Conservation (phyloP, 1,284 basidiomycete genomes). For the Vanrija humicola region DNA sequence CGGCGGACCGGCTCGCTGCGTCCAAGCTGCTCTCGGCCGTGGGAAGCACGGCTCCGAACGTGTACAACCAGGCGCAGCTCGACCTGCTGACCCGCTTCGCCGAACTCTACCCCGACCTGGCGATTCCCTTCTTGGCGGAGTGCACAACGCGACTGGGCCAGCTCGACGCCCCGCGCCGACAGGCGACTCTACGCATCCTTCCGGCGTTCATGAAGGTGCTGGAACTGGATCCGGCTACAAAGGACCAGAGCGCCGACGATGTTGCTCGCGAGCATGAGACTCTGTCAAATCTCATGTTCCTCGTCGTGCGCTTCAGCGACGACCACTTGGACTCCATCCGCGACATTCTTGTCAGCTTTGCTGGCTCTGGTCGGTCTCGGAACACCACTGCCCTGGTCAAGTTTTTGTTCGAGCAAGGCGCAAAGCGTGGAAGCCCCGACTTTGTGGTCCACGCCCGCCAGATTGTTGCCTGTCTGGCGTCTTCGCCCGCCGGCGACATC, state of each 20-base stretch:
- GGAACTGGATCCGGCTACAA: conserved; percentile 54
- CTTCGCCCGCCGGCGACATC: conserved; percentile 66
- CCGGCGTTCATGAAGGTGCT: conserved; percentile 77
- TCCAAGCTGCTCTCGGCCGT: conserved; percentile 70
- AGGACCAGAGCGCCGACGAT: conserved; percentile 28
- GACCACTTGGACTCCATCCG: conserved; percentile 76
- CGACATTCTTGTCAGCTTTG: conserved; percentile 70
- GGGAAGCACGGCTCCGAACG: conserved; percentile 66
- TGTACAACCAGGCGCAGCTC: conserved; percentile 76
- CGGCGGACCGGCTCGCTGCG: conserved; percentile 52
- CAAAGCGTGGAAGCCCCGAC: conserved; percentile 71
- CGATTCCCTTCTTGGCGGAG: conserved; percentile 66
- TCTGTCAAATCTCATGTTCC: conserved; percentile 76
- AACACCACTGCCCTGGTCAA: conserved; percentile 77
- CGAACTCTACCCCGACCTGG: conserved; percentile 69
- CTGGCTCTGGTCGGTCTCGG: conserved; percentile 25
- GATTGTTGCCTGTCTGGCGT: conserved; percentile 78
- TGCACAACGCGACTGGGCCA: conserved; percentile 69
- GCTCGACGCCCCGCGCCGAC: conserved; percentile 56
- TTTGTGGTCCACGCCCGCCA: conserved; percentile 77
- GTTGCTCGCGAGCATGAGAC: conserved; percentile 59
- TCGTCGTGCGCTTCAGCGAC: conserved; percentile 75
- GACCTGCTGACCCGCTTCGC: conserved; percentile 74
- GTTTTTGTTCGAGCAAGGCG: conserved; percentile 82
- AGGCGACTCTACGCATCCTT: conserved; percentile 63